These are phyloP conservation scores for Pseudonectria buxi DNA, from an alignment of 2,329 filamentous ascomycete genomes.

Conservation along the genomic window DNA sequence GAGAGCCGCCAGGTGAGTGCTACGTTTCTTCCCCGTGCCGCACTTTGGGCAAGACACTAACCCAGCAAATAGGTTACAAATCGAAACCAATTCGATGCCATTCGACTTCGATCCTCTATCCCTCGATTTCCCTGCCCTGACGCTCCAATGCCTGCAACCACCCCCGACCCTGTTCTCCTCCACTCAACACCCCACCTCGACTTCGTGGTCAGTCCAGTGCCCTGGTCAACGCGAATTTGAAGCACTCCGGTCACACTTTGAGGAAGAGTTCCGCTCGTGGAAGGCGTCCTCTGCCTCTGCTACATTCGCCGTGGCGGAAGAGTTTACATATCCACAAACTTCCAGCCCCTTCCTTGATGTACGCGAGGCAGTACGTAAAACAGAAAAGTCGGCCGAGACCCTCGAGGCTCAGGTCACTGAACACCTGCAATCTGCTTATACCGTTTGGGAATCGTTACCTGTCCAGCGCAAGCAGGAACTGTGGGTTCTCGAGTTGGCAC, in stretches of 20 bases:
- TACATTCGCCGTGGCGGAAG: slow-evolving; percentile 44
- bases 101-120: slow-evolving; percentile 80
- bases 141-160: slow-evolving; percentile 70
- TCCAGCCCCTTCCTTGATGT: slow-evolving; percentile 33
- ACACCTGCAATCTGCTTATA: slow-evolving; percentile 71
- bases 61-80: slow-evolving; percentile 39
- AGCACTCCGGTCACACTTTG: slow-evolving; percentile 61
- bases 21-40: not conserved
- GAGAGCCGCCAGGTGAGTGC: slow-evolving; percentile 70
- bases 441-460: slow-evolving; percentile 65
- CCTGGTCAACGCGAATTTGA: slow-evolving; percentile 69
- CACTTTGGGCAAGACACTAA: slow-evolving; percentile 6
- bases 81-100: slow-evolving; percentile 49
- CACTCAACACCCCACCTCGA: slow-evolving; percentile 68
- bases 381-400: slow-evolving; percentile 45
- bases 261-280: slow-evolving; percentile 61
- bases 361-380: slow-evolving; percentile 41
- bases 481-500: slow-evolving; percentile 55
- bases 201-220: slow-evolving; percentile 75
- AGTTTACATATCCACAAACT: slow-evolving; percentile 42
- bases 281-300: slow-evolving; percentile 46
- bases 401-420: slow-evolving; percentile 64
- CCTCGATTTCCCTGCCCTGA: slow-evolving; percentile 80
- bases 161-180: slow-evolving; percentile 78
- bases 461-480: slow-evolving; percentile 49